Conservation (phyloP, 1,284 basidiomycete species). For the Pseudozyma hubeiensis region DNA sequence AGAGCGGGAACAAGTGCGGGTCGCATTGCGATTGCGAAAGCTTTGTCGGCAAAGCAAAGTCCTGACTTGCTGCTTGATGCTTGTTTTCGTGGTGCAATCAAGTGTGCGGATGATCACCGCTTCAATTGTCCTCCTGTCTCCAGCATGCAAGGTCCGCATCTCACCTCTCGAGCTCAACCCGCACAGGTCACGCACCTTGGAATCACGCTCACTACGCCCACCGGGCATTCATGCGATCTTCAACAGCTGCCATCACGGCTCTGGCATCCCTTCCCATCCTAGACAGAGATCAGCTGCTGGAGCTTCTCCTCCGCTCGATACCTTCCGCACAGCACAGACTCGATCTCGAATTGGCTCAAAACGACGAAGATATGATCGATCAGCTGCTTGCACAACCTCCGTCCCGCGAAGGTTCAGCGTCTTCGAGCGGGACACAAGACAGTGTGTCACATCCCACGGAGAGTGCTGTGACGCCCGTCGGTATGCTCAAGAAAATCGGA, state of each 20-base stretch:
- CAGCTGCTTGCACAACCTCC: conserved; percentile 1
- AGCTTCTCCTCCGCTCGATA: conserved; percentile 14
- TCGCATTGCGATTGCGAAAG: not conserved
- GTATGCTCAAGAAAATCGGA: conserved; percentile 6
- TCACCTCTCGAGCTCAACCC: too few species aligned
- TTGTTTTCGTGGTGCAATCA: too few species aligned
- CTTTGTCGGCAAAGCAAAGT: not conserved
- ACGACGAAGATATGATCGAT: conserved; percentile 1
- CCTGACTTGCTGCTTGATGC: not conserved
- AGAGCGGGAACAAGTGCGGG: not conserved
- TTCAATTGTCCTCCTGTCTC: too few species aligned
- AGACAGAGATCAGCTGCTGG: conserved; percentile 11
- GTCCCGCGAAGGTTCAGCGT: not conserved
- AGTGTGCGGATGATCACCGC: too few species aligned
- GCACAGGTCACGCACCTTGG: too few species aligned
- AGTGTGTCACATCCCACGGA: too few species aligned
- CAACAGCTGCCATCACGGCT: not conserved
- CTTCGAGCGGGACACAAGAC: not conserved
- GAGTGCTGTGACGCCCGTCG: not conserved
- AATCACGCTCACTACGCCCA: too few species aligned
- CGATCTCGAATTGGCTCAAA: not conserved
- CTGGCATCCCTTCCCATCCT: not conserved
- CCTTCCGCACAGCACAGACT: conserved; percentile 15
- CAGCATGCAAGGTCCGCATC: too few species aligned
- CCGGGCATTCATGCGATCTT: conserved; percentile 1